These are phyloP conservation scores for Psophocarpus tetragonolobus DNA, from an alignment of 306 rosid genomes.

Conservation along the genomic window DNA sequence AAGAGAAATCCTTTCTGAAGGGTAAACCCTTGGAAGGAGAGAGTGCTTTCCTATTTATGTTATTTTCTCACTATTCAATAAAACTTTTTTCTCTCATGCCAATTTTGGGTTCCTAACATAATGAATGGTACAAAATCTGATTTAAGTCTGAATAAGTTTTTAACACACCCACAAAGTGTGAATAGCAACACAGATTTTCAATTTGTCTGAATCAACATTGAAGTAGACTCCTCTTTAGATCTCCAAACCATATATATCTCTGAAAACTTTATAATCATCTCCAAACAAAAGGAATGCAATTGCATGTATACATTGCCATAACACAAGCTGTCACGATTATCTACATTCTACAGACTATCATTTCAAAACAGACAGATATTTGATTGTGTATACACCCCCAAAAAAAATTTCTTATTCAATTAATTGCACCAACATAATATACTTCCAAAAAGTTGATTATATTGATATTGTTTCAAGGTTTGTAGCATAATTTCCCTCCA, in stretches of 20 bases:
- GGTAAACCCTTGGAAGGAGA: no score
- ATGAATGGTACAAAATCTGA: background rate
- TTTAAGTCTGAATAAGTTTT: background rate
- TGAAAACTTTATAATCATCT: background rate
- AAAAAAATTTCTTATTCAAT: background rate
- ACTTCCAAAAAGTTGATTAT: background rate
- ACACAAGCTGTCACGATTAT: background rate
- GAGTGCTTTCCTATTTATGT: no score
- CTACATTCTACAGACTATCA: background rate
- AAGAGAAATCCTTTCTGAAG: no score
- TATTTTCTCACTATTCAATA: no score
- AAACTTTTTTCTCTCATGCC: no score
- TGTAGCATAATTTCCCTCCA: background rate
- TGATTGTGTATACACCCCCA: background rate
- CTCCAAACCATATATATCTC: background rate
- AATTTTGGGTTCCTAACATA: no score
- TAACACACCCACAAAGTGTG: background rate
- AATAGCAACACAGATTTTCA: conserved; percentile 13
- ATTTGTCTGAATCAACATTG: background rate
- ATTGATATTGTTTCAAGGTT: background rate
- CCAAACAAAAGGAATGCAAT: background rate
- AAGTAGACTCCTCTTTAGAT: background rate
- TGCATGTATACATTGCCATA: background rate
- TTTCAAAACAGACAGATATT: background rate
- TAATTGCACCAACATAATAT: background rate